A percentile compares a stretch with the other conserved stretches of the same genome.
These are phyloP conservation scores for Penicillium dipodomyicola DNA, from an alignment of 495 filamentous ascomycete genomes.

Conservation along the genomic window DNA sequence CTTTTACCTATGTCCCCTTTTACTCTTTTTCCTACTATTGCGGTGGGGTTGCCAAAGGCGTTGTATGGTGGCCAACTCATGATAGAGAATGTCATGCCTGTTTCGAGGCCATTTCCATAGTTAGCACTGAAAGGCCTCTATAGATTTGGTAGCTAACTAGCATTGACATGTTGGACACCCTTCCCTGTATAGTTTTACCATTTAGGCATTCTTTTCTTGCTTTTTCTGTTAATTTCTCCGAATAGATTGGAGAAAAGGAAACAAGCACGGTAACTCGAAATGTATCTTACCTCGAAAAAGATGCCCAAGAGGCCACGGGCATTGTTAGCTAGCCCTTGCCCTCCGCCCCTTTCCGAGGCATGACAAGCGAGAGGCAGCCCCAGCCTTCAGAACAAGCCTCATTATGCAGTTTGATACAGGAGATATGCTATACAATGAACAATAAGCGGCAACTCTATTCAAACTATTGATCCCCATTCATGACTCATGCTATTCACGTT, in stretches of 20 bases:
- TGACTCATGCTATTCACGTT: neutral
- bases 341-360: constrained; percentile 13
- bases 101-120: constrained; percentile 18
- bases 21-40: constrained; percentile 11
- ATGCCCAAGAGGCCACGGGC: neutral
- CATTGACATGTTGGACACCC: neutral
- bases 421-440: neutral
- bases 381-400: neutral
- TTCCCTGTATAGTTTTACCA: neutral
- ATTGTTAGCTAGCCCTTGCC: constrained; percentile 2
- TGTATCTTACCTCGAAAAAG: neutral
- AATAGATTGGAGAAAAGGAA: neutral
- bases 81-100: constrained; percentile 34
- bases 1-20: constrained; percentile 5
- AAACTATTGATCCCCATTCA: neutral
- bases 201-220: neutral
- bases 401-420: neutral
- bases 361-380: constrained; percentile 4
- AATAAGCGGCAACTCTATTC: neutral
- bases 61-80: constrained; percentile 24
- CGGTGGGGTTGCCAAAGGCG: constrained; percentile 24
- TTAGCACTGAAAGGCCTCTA: neutral
- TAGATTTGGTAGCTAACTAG: constrained; percentile 5
- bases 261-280: neutral
- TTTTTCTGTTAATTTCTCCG: neutral